Evolutionary conservation across 805 yeast species (phyloP), one percentile per base, ranked within the genome.

Genomic region (Isabelozyma heimii): DNA sequence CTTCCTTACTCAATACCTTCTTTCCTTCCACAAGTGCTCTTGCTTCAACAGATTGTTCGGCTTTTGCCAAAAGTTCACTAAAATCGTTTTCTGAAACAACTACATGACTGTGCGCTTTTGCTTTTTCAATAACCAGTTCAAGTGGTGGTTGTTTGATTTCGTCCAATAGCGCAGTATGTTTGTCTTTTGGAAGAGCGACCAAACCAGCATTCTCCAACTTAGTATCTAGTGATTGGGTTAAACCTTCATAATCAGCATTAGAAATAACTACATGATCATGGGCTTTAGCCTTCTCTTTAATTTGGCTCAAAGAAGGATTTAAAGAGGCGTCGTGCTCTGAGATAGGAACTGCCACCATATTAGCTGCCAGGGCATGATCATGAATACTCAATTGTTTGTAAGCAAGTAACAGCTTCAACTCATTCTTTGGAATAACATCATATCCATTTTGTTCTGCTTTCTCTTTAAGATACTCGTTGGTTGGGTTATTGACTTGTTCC

Each of bases 61-160:
- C 9, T n/a, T 13, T 41, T 4, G 24, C 12, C 16, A 20, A 20
- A 13, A 26, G 14, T 10, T 30, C 35, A 10, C 13, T 13, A 8
- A 30, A 30, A 6, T 30, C 35, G 13, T 13, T 30, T 4, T 30
- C 13, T 30, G 13, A 30, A 15, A 49, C 35, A 6, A 59, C 43
- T 5, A 50, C 49, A 44, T 57, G 59, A 10, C 52, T 54, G 7
- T 40, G 47, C 7, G 52, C 47, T 5, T 30, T 40, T 0, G 75
- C 69, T 33, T 64, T 61, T 4, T 47, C 50, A 33, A 48, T 57
- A 28, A 78, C 37, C 42, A 62, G 58, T 0, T 67, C 72, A 8
- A 62, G n/a, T n/a, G 67, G 40, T 6, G 79, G 77, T 7, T 46
- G 48, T 6, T 61, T 43, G 2, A 45, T 56, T 3, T 30, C 35